Evolutionary conservation across 768 basidiomycete species (phyloP).

Genomic region (Cubamyces lactineus): DNA sequence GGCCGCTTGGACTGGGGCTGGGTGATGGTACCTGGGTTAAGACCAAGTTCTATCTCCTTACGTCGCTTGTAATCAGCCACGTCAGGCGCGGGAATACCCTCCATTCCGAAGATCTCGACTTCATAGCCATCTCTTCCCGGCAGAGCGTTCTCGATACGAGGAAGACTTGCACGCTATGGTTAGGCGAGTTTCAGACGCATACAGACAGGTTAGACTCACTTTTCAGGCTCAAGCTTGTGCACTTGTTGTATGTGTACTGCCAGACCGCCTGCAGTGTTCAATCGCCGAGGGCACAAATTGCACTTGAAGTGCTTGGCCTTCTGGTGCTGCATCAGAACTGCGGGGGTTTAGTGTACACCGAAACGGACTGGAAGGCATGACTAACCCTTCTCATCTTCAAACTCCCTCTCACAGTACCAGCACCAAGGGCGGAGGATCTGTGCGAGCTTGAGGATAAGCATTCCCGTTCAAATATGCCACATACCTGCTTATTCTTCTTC

Average conservation of each 20-base stretch:
- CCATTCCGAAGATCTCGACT: constrained; percentile 99
- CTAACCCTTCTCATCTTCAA: constrained; percentile 98
- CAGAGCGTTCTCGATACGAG: constrained; percentile 95
- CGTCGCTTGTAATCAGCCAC: constrained; percentile 94
- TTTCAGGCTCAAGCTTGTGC: constrained; percentile 97
- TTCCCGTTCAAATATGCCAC: not conserved
- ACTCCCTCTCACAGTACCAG: constrained; percentile 99
- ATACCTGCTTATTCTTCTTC: constrained; percentile 57
- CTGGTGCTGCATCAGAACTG: constrained; percentile 98
- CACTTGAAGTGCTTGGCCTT: constrained; percentile 99
- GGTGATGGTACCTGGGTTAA: constrained; percentile 78
- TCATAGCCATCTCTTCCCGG: constrained; percentile 98
- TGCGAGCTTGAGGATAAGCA: constrained; percentile 15
- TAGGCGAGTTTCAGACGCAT: not conserved
- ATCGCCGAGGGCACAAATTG: constrained; percentile 88
- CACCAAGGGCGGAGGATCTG: constrained; percentile 93
- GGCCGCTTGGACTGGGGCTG: constrained; percentile 82
- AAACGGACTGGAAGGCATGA: constrained; percentile 16
- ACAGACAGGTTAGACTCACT: constrained; percentile 33
- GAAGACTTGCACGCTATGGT: constrained; percentile 48
- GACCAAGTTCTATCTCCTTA: constrained; percentile 92
- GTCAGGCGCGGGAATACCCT: constrained; percentile 93
- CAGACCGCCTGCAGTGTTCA: constrained; percentile 97
- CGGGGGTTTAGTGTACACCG: not conserved
- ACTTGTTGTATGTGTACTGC: constrained; percentile 99